Percentiles rank a stretch among this genome's conserved stretches.
Evolutionary conservation across 2,329 filamentous ascomycete species (phyloP).

Genomic region (Penicillium griseofulvum): DNA sequence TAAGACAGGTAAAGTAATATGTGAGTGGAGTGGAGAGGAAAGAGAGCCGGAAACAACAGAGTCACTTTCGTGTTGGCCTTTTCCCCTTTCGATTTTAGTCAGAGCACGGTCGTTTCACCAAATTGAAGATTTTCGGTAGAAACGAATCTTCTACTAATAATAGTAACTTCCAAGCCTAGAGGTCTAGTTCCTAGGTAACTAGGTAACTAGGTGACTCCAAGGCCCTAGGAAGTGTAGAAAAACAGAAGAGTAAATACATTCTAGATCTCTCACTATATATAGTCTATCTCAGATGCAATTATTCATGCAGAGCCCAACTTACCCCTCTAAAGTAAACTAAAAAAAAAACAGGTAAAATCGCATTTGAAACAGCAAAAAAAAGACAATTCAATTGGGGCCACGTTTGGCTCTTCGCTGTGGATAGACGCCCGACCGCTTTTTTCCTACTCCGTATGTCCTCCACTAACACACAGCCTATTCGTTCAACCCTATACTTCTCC

Average conservation of each 20-base stretch:
- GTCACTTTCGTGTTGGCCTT: constrained; percentile 8
- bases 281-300: neutral
- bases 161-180: neutral
- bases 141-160: neutral
- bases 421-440: constrained; percentile 14
- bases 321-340: neutral
- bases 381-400: constrained; percentile 21
- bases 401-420: constrained; percentile 11
- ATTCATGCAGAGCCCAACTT: neutral
- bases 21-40: neutral
- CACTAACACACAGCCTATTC: constrained; percentile 10
- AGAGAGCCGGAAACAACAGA: constrained; percentile 3
- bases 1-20: neutral
- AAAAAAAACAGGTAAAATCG: neutral
- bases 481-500: constrained; percentile 1
- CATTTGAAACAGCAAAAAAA: neutral
- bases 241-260: neutral
- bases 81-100: constrained; percentile 8
- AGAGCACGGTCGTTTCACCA: neutral
- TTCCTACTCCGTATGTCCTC: constrained; percentile 3
- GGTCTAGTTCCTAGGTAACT: neutral
- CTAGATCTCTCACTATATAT: neutral
- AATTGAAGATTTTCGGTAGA: neutral
- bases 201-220: neutral
- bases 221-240: neutral